These are phyloP conservation scores for Fusarium pseudograminearum DNA, from an alignment of 2,329 filamentous ascomycete genomes.

Conservation along the genomic window DNA sequence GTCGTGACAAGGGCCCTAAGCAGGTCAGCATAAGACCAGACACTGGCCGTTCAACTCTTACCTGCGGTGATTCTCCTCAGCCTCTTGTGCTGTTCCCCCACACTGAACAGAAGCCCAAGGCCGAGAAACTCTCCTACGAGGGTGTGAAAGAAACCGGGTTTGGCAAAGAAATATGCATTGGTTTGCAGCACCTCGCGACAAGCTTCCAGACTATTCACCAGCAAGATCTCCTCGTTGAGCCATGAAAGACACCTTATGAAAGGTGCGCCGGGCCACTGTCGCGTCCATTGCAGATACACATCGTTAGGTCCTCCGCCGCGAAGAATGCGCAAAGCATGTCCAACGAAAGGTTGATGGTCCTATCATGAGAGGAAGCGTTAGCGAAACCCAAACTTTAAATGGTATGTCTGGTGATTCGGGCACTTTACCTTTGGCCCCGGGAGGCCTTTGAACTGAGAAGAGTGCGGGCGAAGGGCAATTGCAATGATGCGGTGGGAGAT, in stretches of 20 bases:
- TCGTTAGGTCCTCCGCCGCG: conserved; percentile 15
- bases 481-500: not conserved
- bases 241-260: conserved; percentile 28
- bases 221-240: conserved; percentile 22
- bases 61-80: conserved; percentile 18
- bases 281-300: conserved; percentile 24
- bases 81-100: conserved; percentile 27
- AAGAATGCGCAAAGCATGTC: conserved; percentile 16
- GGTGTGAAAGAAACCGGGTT: conserved; percentile 26
- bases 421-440: conserved; percentile 10
- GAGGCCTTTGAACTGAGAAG: not conserved
- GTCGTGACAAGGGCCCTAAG: conserved; percentile 11
- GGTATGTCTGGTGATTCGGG: rapidly evolving
- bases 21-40: not conserved
- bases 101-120: conserved; percentile 21
- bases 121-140: conserved; percentile 34
- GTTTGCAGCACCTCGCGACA: conserved; percentile 30
- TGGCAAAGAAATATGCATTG: conserved; percentile 20
- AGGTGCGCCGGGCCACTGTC: conserved; percentile 20
- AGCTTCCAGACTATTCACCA: conserved; percentile 28
- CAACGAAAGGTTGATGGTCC: conserved; percentile 6
- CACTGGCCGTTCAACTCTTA: rapidly evolving
- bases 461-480: not conserved
- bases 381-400: rapidly evolving
- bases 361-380: not conserved